Evolutionary conservation across 2,329 filamentous ascomycete genomes (phyloP).

Genomic region (Cordyceps cateniannulata): DNA sequence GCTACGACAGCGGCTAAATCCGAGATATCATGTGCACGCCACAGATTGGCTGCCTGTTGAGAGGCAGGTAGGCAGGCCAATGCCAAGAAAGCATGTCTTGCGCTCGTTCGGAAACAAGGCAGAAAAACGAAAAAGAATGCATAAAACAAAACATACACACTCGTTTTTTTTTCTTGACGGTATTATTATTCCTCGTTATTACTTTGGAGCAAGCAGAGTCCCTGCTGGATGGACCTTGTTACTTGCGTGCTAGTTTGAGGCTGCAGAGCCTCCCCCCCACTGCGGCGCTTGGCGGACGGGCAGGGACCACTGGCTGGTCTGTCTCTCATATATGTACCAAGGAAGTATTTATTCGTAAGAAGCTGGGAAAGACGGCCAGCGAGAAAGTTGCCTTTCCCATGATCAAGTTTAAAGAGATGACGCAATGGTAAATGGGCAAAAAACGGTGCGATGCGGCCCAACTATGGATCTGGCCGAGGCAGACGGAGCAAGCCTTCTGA

Average conservation of each 20-base stretch:
- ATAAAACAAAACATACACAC: neutral
- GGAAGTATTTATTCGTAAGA: neutral
- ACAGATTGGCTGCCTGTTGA: no score
- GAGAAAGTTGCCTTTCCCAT: conserved; percentile 10
- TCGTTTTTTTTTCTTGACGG: neutral
- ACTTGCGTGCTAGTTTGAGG: neutral
- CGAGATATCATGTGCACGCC: conserved; percentile 3
- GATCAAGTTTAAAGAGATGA: neutral
- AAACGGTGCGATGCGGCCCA: neutral
- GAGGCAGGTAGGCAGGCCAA: neutral
- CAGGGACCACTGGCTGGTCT: neutral
- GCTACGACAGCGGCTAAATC: conserved; percentile 1
- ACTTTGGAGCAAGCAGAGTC: neutral
- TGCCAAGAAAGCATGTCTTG: neutral
- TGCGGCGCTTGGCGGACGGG: conserved; percentile 1
- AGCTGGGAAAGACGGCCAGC: neutral
- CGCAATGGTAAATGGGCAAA: neutral
- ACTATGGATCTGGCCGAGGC: neutral
- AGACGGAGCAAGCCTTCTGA: neutral
- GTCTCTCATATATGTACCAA: neutral
- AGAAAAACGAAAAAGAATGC: neutral
- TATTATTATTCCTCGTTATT: neutral
- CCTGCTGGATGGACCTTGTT: neutral
- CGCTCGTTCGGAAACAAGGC: neutral
- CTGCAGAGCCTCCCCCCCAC: conserved; percentile 8